Evolutionary conservation across 2,329 filamentous ascomycete species (phyloP).

Genomic region (Trichoderma sp.): DNA sequence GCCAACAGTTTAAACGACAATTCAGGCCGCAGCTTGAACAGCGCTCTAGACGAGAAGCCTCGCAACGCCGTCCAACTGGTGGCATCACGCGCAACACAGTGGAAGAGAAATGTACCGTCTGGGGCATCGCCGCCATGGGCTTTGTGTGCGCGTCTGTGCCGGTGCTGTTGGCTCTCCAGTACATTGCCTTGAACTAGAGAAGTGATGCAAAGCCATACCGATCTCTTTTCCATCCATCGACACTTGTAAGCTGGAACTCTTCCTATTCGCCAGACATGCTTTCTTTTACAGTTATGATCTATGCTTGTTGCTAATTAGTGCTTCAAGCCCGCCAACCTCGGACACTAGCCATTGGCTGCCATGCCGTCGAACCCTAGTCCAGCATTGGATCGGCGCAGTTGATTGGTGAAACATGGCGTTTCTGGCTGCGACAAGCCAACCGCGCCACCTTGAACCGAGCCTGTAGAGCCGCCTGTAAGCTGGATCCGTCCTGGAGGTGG

Average conservation of each 20-base stretch:
- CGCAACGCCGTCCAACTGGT: background rate
- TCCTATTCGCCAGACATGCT: background rate
- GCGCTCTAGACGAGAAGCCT: background rate
- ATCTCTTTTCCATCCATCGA: no score
- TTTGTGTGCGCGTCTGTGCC: background rate
- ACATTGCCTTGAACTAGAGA: background rate
- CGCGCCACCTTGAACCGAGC: background rate
- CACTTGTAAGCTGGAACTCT: background rate
- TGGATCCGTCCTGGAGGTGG: constrained; percentile 10
- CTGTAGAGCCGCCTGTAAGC: background rate
- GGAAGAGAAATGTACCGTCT: background rate
- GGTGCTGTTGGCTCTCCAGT: background rate
- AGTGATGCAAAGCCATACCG: no score
- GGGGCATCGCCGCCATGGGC: background rate
- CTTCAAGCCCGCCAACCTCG: background rate
- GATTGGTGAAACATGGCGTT: constrained; percentile 5
- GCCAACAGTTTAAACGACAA: no score
- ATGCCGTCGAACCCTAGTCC: background rate
- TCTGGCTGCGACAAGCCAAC: constrained; percentile 1
- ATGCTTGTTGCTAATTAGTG: background rate
- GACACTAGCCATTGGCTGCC: constrained; percentile 2
- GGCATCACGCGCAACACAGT: background rate
- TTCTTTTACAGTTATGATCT: background rate
- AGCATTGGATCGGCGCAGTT: background rate
- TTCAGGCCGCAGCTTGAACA: no score